Base-by-base conservation (phyloP, 177 flowering plant species). In the Telopea speciosissima region DNA sequence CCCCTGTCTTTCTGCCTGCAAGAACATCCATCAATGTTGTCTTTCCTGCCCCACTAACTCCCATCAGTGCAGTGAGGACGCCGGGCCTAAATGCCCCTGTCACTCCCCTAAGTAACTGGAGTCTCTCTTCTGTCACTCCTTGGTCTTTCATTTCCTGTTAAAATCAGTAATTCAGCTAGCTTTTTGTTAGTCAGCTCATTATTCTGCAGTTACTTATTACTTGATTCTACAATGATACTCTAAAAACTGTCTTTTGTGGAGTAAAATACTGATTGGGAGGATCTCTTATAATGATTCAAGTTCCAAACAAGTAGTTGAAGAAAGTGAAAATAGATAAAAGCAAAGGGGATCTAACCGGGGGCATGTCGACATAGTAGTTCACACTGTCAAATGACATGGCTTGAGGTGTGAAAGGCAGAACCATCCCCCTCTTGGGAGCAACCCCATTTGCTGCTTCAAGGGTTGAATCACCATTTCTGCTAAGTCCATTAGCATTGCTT, bases 1-100 rank as follows among this genome's bases (percentile, higher is more conserved):
- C 97, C 26, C 97, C 97, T 0, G 97, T 92, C 80, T 92, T 92
- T 69, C 97, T 77, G 22, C 97, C 97, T 5, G 96, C 94, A 44
- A 92, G 76, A 70, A 92, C 97, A 85, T 92, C 97, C 97, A 92
- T 90, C 73, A 92, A 76, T 9, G 97, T 92, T 3, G 97, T 92
- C 83, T 92, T 92, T 72, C 97, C 96, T 21, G 97, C 97, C 36
- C 97, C 97, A 79, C 97, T 92, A 19, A 92, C 90, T 72, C 97
- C 97, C 97, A 92, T 92, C 24, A 92, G 76, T 31, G 97, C 97
- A 25, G 96, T 90, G 56, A 92, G 75, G 23, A 92, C 89, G 73
- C 97, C 94, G 14, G 97, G 97, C 79, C 91, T 85, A 74, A 92
- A 92, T 62, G 94, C 86, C n/a, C 97, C 92, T 8, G 97, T 90